Evolutionary conservation across 2,329 filamentous ascomycete species (phyloP).

Genomic region (Fusarium xyrophilum): DNA sequence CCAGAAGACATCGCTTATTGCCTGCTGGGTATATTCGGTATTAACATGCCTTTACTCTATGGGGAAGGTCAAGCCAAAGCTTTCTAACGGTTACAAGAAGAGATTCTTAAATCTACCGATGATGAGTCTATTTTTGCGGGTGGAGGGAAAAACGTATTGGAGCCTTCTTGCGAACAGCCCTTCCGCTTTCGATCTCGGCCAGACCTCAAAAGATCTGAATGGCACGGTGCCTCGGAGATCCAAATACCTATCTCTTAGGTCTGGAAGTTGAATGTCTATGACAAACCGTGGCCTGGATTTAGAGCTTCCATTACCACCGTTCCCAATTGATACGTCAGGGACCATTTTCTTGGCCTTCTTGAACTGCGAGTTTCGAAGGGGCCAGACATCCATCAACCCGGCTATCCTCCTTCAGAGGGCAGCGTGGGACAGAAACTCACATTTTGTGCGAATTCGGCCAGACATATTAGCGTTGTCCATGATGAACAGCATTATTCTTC

Average conservation of each 20-base stretch:
- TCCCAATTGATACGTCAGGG: conserved; percentile 37
- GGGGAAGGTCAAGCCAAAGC: conserved; percentile 43
- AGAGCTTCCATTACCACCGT: conserved; percentile 40
- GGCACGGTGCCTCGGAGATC: conserved; percentile 29
- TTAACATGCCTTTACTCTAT: conserved; percentile 47
- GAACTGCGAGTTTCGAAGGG: conserved; percentile 41
- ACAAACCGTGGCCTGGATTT: conserved; percentile 40
- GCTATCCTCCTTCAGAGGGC: conserved; percentile 42
- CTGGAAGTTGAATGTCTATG: conserved; percentile 27
- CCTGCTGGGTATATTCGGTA: conserved; percentile 45
- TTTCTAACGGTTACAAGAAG: conserved; percentile 41
- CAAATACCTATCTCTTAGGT: conserved; percentile 38
- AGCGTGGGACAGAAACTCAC: conserved; percentile 40
- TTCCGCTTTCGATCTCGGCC: conserved; percentile 37
- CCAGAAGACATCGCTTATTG: conserved; percentile 46
- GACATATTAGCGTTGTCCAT: conserved; percentile 37
- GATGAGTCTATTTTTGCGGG: conserved; percentile 44
- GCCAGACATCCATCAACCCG: conserved; percentile 33
- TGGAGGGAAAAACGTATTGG: conserved; percentile 34
- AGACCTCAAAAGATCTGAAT: conserved; percentile 26
- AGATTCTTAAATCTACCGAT: conserved; percentile 41
- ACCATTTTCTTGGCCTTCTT: conserved; percentile 42
- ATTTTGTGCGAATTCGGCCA: conserved; percentile 41
- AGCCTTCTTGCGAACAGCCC: conserved; percentile 41
- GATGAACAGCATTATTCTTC: conserved; percentile 41